Evolutionary conservation across 257 asterid species (phyloP).

Genomic region (Leptodermis oblonga): DNA sequence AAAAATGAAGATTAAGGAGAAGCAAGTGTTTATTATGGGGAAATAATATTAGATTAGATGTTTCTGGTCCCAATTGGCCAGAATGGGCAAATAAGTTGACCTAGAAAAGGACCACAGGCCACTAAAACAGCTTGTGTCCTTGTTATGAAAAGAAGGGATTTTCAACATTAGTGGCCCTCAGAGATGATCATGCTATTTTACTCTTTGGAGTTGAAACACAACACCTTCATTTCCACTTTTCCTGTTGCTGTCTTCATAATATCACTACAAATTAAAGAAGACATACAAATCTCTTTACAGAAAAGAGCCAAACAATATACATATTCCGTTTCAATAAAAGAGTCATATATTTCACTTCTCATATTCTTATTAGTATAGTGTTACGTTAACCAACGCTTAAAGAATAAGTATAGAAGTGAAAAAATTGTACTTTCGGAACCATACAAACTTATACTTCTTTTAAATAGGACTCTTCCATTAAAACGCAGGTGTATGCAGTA

Average conservation of each 20-base stretch:
- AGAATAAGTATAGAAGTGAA: too few relatives aligned
- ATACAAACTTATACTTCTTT: too few relatives aligned
- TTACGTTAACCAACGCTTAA: too few relatives aligned
- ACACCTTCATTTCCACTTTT: conserved; percentile 11
- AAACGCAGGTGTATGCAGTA: too few relatives aligned
- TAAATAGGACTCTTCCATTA: too few relatives aligned
- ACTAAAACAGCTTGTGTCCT: conserved; percentile 17
- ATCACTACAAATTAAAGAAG: neutral
- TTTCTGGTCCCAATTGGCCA: conserved; percentile 11
- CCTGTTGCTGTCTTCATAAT: conserved; percentile 2
- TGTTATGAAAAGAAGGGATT: conserved; percentile 18
- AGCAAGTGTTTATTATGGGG: neutral
- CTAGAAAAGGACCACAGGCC: conserved; percentile 7
- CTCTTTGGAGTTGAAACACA: conserved; percentile 17
- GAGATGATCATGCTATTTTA: neutral
- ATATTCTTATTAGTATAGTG: too few relatives aligned
- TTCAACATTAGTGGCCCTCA: conserved; percentile 20
- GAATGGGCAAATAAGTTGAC: conserved; percentile 21
- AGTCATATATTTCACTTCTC: too few relatives aligned
- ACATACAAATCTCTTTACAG: neutral
- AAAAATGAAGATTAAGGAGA: too few relatives aligned
- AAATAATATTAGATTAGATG: conserved; percentile 1
- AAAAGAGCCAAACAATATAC: too few relatives aligned
- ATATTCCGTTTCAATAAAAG: too few relatives aligned
- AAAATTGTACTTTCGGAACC: too few relatives aligned